Evolutionary conservation across 2,329 filamentous ascomycete genomes (phyloP), one percentile per base, ranked within the genome.

Genomic region (Knufia fluminis): DNA sequence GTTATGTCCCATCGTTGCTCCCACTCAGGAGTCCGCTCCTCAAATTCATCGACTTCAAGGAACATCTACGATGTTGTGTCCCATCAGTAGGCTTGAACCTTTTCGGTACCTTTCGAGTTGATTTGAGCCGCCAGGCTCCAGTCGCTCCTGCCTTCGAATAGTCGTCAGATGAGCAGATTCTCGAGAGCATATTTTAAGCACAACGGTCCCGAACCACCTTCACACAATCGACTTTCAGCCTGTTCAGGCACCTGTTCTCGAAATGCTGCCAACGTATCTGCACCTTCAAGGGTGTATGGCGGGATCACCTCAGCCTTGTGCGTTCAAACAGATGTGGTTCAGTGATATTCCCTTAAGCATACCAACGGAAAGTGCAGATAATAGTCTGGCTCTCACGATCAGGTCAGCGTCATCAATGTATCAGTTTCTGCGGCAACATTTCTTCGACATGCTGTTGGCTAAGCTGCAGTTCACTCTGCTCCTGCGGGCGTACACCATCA

Each of bases 251-350:
- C n/a, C n/a, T n/a, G n/a, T n/a, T n/a, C n/a, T n/a, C n/a, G 35
- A 19, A 7, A 38, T 38, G 35, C 17, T 19, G 14, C 16, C 35
- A 8, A 6, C 16, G 8, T 8, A 19, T 8, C 16, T 17, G 16
- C 17, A 17, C 16, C 17, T 38, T 8, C 12, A n/a, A 38, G 14
- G 14, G 17, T 17, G 35, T 38, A 7, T 17, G 17, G 17, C 14
- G 17, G 16, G 7, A 7, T 8, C 35, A 38, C 7, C 35, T 16
- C 35, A 17, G 16, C 35, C 35, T n/a, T 38, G 35, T 38, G 35
- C 35, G 6, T 38, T 38, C 35, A 38, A 38, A 19, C 35, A 38
- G 35, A 38, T 38, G 35, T 38, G 35, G 35, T 38, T 38, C 17
- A 38, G 35, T 17, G 35, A 38, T 19, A 38, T 38, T 8, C 35